A percentile compares a stretch with the other conserved stretches of the same genome.
Conservation (phyloP, 2,329 filamentous ascomycete species). For the Paraphaeosphaeria minitans region DNA sequence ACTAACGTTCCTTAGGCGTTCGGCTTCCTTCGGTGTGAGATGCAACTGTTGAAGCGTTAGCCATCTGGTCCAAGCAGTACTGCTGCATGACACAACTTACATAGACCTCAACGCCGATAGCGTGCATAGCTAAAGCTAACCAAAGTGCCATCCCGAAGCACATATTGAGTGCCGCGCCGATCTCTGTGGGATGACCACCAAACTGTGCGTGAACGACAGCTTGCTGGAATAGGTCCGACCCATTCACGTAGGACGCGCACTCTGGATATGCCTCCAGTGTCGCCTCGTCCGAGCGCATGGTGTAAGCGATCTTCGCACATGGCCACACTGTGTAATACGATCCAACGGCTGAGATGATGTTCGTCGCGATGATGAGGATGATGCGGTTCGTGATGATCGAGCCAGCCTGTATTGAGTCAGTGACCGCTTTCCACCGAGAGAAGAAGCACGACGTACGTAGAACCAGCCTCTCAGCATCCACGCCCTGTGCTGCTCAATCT, state of each 20-base stretch:
- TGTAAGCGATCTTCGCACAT: conserved; percentile 58
- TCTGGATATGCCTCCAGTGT: conserved; percentile 48
- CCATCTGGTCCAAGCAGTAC: neutral
- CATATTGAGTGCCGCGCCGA: conserved; percentile 53
- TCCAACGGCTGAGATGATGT: conserved; percentile 45
- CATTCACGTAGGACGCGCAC: conserved; percentile 52
- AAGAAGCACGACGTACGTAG: conserved; percentile 11
- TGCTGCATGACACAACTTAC: conserved; percentile 36
- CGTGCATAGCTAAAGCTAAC: conserved; percentile 60
- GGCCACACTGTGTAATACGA: conserved; percentile 47
- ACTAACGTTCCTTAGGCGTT: conserved; percentile 61
- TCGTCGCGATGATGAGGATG: conserved; percentile 52
- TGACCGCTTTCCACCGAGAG: neutral
- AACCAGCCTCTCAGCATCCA: conserved; percentile 40
- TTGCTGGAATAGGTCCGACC: conserved; percentile 24
- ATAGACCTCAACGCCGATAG: conserved; percentile 47
- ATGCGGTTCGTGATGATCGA: conserved; percentile 60
- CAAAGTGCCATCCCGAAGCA: conserved; percentile 60
- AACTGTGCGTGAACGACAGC: conserved; percentile 28
- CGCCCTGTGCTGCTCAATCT: conserved; percentile 53
- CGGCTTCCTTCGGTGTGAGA: conserved; percentile 58
- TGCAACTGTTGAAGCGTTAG: conserved; percentile 22
- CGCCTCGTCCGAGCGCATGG: conserved; percentile 22
- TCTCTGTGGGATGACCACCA: conserved; percentile 29
- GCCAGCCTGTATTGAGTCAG: conserved; percentile 45